phyloP scores from a whole-genome alignment of 2,329 filamentous ascomycete genomes.

The Simplicillium aogashimaense region DNA sequence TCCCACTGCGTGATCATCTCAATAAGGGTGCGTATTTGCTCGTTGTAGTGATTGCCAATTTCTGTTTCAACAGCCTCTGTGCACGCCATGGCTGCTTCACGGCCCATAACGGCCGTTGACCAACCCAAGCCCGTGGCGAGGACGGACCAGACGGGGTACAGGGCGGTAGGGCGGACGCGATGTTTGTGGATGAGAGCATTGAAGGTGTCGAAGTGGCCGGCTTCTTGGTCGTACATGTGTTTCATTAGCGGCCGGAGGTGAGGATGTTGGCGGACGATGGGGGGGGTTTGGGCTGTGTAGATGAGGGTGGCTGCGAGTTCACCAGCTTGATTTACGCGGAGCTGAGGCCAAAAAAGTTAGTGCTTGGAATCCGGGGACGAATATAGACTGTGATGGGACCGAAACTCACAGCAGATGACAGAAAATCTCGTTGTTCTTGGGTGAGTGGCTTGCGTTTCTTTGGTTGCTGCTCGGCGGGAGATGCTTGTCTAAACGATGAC shows the following conservation, averaged over 20 bases:
- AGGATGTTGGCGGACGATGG: conserved; percentile 70
- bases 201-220: conserved; percentile 76
- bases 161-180: conserved; percentile 80
- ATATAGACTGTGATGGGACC: neutral
- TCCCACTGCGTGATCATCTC: conserved; percentile 74
- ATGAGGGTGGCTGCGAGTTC: conserved; percentile 95
- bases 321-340: conserved; percentile 94
- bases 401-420: conserved; percentile 57
- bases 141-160: conserved; percentile 83
- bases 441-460: conserved; percentile 52
- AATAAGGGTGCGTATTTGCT: conserved; percentile 72
- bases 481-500: conserved; percentile 7
- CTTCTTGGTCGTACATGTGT: conserved; percentile 98
- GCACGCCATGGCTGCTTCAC: conserved; percentile 95
- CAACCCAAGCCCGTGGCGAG: conserved; percentile 78
- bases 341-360: conserved; percentile 29
- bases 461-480: conserved; percentile 9
- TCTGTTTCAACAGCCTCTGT: conserved; percentile 98
- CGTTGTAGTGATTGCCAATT: conserved; percentile 93
- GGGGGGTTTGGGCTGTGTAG: conserved; percentile 79
- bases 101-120: conserved; percentile 78
- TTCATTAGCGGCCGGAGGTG: conserved; percentile 85
- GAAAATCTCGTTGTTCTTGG: conserved; percentile 60
- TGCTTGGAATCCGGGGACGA: neutral
- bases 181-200: conserved; percentile 75